These are phyloP conservation scores for Leptoxyphium fumago DNA, from an alignment of 2,329 filamentous ascomycete genomes.

Conservation along the genomic window DNA sequence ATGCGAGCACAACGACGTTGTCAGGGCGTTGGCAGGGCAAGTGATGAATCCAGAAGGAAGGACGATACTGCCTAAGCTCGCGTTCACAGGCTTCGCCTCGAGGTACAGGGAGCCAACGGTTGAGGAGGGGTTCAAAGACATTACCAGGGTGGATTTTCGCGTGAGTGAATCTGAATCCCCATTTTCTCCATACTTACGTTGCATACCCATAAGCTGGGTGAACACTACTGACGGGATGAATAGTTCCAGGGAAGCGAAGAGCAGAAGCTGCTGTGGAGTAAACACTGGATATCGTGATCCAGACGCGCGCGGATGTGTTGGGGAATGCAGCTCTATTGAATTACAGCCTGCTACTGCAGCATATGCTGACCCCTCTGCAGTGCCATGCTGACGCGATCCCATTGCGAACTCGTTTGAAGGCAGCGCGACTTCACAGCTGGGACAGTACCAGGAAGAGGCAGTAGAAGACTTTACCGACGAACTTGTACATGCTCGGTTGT, in stretches of 20 bases:
- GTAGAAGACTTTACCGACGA: no score
- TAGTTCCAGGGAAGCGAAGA: constrained; percentile 54
- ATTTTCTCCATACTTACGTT: background rate
- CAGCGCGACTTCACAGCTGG: no score
- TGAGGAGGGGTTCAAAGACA: constrained; percentile 72
- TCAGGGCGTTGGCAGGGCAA: constrained; percentile 49
- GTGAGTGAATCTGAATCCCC: constrained; percentile 22
- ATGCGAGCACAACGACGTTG: constrained; percentile 74
- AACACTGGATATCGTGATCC: constrained; percentile 49
- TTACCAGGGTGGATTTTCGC: constrained; percentile 60
- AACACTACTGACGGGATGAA: background rate
- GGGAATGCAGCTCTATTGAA: no score
- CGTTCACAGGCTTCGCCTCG: constrained; percentile 61
- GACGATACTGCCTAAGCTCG: constrained; percentile 56
- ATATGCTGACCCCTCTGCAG: no score
- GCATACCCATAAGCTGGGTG: background rate
- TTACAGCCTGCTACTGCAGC: no score
- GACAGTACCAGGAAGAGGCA: no score
- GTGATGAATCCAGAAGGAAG: constrained; percentile 69
- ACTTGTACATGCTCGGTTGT: no score
- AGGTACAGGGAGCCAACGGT: constrained; percentile 57
- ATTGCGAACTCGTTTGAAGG: no score
- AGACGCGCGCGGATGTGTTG: background rate
- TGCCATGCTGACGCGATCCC: no score
- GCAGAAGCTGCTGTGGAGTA: constrained; percentile 56